Evolutionary conservation across 164 flowering plant species (phyloP), one percentile per base, ranked within the genome.

Genomic region (Berberis vulgaris): DNA sequence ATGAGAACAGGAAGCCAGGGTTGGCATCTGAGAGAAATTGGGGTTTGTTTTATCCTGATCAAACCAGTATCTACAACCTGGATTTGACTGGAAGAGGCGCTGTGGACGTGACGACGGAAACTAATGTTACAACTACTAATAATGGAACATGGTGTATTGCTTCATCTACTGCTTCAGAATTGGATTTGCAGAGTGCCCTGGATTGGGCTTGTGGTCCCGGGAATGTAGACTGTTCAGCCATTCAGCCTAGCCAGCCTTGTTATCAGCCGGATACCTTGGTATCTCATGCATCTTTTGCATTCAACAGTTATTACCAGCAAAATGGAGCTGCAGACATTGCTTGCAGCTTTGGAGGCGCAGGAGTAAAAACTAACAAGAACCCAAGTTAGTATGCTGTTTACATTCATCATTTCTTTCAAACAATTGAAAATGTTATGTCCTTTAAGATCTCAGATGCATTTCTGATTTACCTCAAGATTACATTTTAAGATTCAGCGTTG

Each of bases 201-300:
- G 86, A 94, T 73, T 94, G 97, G 97, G 97, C 97, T 41, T 94
- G 99, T 74, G 91, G 97, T 43, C 55, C 93, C 10, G 99, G 96
- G 53, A 87, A 87, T 67, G 96, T 91, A 45, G 99, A 94, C 68
- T 94, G 99, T 60, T 82, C 97, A 2, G 83, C 97, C 43, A 82
- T 94, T 61, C 99, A 91, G 76, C 96, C 96, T 57, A 91, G 96
- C 76, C 97, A 89, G 71, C 86, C 96, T 65, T 94, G 99, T 71
- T 91, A 75, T 74, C 89, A 87, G 72, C 99, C 99, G 1, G 96
- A 94, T 73, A 84, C 74, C 64, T 56, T 82, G 46, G 78, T 73
- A 1, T 91, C 98, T 12, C 98, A 94, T 77, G 95, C 98, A 49
- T 94, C 99, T 3, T 94, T 46, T 74, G 96, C 90, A 6, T 86